Evolutionary conservation across 768 basidiomycete species (phyloP).

Genomic region (Coprinopsis sp.): DNA sequence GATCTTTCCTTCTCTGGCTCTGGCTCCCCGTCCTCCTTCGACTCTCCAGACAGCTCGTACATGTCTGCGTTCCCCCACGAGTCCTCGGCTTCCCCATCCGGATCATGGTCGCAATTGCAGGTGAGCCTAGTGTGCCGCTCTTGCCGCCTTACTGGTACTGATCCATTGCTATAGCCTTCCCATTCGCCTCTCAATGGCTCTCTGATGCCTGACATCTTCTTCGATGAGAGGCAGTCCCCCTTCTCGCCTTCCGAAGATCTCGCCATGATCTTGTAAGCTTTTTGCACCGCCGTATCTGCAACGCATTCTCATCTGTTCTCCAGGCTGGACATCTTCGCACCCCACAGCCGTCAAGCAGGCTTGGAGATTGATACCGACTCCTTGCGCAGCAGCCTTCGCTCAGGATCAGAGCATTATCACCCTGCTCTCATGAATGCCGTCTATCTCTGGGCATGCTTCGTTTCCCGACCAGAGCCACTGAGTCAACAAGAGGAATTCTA

Average conservation of each 20-base stretch:
- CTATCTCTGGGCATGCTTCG: slow-evolving; percentile 79
- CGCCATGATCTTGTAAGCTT: slow-evolving; percentile 59
- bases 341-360: slow-evolving; percentile 72
- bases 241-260: slow-evolving; percentile 54
- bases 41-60: slow-evolving; percentile 48
- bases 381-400: slow-evolving; percentile 57
- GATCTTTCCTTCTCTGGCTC: slow-evolving; percentile 47
- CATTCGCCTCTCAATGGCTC: slow-evolving; percentile 51
- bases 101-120: slow-evolving; percentile 45
- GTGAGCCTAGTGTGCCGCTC: slow-evolving; percentile 10
- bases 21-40: slow-evolving; percentile 45
- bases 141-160: slow-evolving; percentile 8
- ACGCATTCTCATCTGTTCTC: slow-evolving; percentile 13
- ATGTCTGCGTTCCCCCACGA: slow-evolving; percentile 52
- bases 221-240: slow-evolving; percentile 46
- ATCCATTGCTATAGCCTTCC: slow-evolving; percentile 24
- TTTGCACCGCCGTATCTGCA: slow-evolving; percentile 6
- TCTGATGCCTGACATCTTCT: slow-evolving; percentile 41
- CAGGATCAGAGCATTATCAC: slow-evolving; percentile 60
- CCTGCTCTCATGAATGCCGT: slow-evolving; percentile 76
- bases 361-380: slow-evolving; percentile 65
- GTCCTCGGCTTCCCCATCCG: slow-evolving; percentile 45
- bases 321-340: slow-evolving; percentile 72
- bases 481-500: slow-evolving; percentile 72
- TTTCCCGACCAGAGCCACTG: slow-evolving; percentile 67